These are phyloP conservation scores for Mrakiaceae sp. DNA, from an alignment of 1,284 basidiomycete species.

Conservation along the genomic window DNA sequence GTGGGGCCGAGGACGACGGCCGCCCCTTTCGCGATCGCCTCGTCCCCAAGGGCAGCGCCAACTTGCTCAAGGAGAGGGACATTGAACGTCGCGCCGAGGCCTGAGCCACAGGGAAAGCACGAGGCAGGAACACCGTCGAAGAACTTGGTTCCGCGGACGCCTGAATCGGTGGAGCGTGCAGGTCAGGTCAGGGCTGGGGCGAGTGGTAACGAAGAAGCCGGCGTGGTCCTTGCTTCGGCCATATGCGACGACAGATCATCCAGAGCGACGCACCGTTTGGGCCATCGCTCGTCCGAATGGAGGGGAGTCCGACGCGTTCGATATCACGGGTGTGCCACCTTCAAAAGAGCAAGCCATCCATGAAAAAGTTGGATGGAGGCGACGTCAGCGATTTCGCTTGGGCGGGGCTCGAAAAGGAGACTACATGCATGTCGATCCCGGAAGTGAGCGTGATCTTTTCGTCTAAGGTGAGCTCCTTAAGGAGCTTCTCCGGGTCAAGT, in stretches of 20 bases:
- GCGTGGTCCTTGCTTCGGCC: no score
- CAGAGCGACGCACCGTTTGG: neutral
- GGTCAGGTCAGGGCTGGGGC: no score
- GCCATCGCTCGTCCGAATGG: constrained; percentile 47
- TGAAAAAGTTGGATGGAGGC: neutral
- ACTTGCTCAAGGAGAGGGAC: constrained; percentile 50
- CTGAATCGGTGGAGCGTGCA: neutral
- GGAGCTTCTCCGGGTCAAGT: neutral
- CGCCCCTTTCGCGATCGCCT: constrained; percentile 51
- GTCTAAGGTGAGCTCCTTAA: neutral
- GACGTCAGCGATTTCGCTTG: neutral
- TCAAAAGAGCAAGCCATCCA: neutral
- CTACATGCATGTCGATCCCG: constrained; percentile 47
- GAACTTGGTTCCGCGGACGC: constrained; percentile 3
- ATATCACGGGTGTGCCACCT: constrained; percentile 56
- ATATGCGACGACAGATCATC: no score
- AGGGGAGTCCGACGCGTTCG: constrained; percentile 53
- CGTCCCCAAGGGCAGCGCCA: constrained; percentile 50
- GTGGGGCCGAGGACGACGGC: constrained; percentile 55
- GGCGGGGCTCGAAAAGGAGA: no score
- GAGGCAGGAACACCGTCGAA: constrained; percentile 21
- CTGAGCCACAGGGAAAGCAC: constrained; percentile 44
- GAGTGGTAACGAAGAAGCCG: no score
- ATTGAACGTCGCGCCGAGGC: constrained; percentile 63
- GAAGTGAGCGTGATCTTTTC: constrained; percentile 50